phyloP scores from a whole-genome alignment of 352 stramenopile species.

The Phytopythium aichiense region DNA sequence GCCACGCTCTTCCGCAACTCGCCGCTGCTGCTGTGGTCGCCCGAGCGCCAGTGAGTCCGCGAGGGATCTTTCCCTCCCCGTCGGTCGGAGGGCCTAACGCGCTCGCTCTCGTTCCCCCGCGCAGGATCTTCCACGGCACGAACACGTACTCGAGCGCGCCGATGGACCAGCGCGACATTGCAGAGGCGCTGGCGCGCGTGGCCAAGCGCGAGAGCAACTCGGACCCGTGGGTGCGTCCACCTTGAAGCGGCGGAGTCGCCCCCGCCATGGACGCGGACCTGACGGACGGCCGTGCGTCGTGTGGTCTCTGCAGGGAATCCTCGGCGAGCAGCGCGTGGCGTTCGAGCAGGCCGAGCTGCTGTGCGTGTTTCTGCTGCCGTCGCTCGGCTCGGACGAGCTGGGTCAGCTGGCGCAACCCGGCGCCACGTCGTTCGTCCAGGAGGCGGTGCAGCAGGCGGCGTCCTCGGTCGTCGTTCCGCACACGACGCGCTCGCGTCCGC shows the following conservation, averaged over 20 bases:
- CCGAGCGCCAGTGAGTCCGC: constrained; percentile 42
- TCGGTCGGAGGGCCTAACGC: not conserved
- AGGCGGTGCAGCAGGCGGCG: constrained; percentile 30
- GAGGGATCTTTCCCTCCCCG: constrained; percentile 1
- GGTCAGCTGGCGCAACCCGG: constrained; percentile 22
- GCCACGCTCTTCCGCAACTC: constrained; percentile 42
- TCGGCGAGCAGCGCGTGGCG: constrained; percentile 18
- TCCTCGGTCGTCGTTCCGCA: constrained; percentile 74
- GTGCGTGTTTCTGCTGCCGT: constrained; percentile 53
- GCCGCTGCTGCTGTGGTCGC: constrained; percentile 64
- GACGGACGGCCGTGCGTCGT: not conserved
- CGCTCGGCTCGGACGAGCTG: constrained; percentile 39
- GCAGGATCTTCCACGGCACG: constrained; percentile 38
- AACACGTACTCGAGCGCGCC: constrained; percentile 45
- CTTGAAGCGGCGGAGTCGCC: not conserved
- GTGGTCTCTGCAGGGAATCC: constrained; percentile 22
- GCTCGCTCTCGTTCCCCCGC: not conserved
- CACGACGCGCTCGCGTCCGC: constrained; percentile 49
- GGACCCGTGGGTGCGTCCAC: constrained; percentile 32
- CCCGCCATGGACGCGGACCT: no score
- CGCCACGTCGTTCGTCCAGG: constrained; percentile 40
- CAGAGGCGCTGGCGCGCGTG: constrained; percentile 22
- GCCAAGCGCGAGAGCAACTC: constrained; percentile 20
- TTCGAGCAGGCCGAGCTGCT: constrained; percentile 35
- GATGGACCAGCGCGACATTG: constrained; percentile 38